Conservation (phyloP, 106 monocot genomes). For the Dendrobium catenatum region DNA sequence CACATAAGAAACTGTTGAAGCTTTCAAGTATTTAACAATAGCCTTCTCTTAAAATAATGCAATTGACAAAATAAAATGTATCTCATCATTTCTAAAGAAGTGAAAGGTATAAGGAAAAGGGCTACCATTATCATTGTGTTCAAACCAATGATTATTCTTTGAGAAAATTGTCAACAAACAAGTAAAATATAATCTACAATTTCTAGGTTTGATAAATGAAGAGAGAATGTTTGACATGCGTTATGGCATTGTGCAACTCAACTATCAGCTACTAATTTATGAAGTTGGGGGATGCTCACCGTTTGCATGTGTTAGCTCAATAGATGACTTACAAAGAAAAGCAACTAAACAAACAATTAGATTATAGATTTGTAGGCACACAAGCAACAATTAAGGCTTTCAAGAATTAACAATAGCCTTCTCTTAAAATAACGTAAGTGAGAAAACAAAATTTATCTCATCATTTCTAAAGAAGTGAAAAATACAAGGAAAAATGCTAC, state of each 20-base stretch:
- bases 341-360: no score
- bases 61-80: background rate
- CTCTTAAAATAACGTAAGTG: background rate
- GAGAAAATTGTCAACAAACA: no score
- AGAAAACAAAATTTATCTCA: background rate
- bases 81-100: background rate
- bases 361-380: no score
- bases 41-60: constrained; percentile 2
- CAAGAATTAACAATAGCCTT: background rate
- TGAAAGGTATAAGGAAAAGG: background rate
- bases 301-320: no score
- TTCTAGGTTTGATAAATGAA: no score
- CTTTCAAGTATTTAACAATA: background rate
- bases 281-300: no score
- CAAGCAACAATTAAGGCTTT: no score
- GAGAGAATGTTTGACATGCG: no score
- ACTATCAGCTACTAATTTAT: no score
- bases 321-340: no score
- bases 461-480: background rate
- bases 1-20: background rate
- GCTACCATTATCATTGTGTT: constrained; percentile 80
- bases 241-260: no score
- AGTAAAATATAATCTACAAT: no score
- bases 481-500: constrained; percentile 12
- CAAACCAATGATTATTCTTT: constrained; percentile 33